These are phyloP conservation scores for Backusella westeae DNA, from an alignment of 192 early-diverging fungal genomes.

Conservation along the genomic window DNA sequence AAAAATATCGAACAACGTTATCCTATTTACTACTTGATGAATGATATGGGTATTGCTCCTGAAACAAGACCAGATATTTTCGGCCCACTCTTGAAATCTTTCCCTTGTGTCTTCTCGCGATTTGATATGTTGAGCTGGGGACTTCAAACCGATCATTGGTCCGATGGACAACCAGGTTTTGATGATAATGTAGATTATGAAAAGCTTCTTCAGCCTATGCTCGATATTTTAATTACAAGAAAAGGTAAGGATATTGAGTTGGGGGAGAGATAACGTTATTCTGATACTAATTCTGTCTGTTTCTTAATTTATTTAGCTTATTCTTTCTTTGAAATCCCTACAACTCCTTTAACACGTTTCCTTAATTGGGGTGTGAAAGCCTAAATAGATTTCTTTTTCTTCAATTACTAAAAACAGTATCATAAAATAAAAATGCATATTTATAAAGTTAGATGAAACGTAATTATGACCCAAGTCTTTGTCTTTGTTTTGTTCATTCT, in stretches of 20 bases:
- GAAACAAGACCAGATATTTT: conserved; percentile 15
- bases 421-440: background rate
- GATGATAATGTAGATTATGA: conserved; percentile 20
- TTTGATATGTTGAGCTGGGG: conserved; percentile 15
- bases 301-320: conserved; percentile 15
- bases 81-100: conserved; percentile 3
- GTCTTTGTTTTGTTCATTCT: background rate
- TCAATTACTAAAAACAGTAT: background rate
- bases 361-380: conserved; percentile 2
- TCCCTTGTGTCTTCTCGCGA: conserved; percentile 23
- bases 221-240: conserved; percentile 23
- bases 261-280: background rate
- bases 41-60: background rate
- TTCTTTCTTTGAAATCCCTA: conserved; percentile 27
- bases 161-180: background rate
- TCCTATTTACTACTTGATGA: conserved; percentile 22
- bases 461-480: background rate
- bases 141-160: conserved; percentile 6
- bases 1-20: conserved; percentile 9
- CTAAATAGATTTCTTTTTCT: background rate
- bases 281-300: background rate
- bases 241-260: conserved; percentile 15
- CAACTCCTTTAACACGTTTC: conserved; percentile 21
- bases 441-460: background rate
- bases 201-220: conserved; percentile 14